phyloP scores from a whole-genome alignment of 208 protist genomes.

The Histomonas meleagridis region DNA sequence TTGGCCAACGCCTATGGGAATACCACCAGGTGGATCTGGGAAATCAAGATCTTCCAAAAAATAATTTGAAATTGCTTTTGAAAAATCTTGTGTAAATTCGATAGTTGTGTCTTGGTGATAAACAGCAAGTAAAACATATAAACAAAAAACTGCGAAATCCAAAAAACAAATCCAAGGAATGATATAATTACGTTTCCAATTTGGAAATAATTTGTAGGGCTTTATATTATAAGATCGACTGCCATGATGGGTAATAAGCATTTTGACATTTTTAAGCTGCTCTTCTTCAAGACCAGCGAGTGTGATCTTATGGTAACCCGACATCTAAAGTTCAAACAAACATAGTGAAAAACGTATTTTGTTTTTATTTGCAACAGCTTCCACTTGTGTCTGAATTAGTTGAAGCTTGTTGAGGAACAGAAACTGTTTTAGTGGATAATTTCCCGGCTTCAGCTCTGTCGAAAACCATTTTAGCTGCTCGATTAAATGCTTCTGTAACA shows the following conservation, averaged over 20 bases:
- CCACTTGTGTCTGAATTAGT: no score
- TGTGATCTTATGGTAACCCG: no score
- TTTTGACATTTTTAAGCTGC: no score
- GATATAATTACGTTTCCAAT: background rate
- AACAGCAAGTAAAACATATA: background rate
- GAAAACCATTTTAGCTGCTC: background rate
- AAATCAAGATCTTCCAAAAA: background rate
- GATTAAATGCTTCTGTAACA: background rate
- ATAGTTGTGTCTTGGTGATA: conserved; percentile 1
- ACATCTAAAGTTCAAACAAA: no score
- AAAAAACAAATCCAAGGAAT: background rate
- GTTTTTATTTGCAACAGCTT: no score
- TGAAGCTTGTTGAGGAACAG: no score
- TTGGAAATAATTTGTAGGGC: background rate
- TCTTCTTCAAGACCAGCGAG: no score
- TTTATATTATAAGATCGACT: background rate
- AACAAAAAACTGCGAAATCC: background rate
- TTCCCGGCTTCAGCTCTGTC: conserved; percentile 19
- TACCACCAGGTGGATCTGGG: background rate
- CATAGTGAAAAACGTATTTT: no score
- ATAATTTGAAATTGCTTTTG: background rate
- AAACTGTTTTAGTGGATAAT: background rate
- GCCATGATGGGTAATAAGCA: background rate
- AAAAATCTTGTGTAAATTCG: background rate
- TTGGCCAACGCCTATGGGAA: background rate